Evolutionary conservation across 2,329 filamentous ascomycete genomes (phyloP), one percentile per base, ranked within the genome.

Genomic region (Exophiala sideris): DNA sequence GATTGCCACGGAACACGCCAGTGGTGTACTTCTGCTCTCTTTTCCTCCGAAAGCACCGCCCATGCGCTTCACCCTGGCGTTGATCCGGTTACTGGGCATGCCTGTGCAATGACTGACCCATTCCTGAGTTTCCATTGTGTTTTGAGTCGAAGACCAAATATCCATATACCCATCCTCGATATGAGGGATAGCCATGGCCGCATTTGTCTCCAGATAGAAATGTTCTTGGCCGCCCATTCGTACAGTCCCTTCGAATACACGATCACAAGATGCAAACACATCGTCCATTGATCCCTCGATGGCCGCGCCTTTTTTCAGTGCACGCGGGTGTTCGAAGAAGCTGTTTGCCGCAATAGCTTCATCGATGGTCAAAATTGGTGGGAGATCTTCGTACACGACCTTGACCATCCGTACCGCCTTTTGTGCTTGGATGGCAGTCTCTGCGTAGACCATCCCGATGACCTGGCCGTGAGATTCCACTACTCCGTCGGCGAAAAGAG

Each of bases 221-320:
- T 99, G 92, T 69, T 99, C 94, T 66, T 99, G 94, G 0, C 94
- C 94, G 46, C 92, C 94, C 83, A 99, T 96, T 49, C 91, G 81
- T 1, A 86, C 82, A 1, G 87, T 83, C 35, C 94, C 94, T 7
- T 83, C 86, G 64, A 97, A 92, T 7, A 95, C 80, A 67, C 95
- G 83, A 65, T 97, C 92, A 1, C 84, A 87, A 2, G 86, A 79
- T 52, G 81, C 78, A 67, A 96, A 95, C 0, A 86, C 89, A 55
- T 84, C 82, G 50, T 94, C 86, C 0, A 82, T 44, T 12, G 41
- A 21, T 8, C 21, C 41, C 14, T 32, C 20, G 21, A 44, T 44
- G 3, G 41, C 74, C 62, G 95, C 85, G 3, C 94, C 94, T 54
- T 86, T 90, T 67, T 91, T 87, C 66, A 97, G 92, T 65, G 87